phyloP scores from a whole-genome alignment of 2,329 filamentous ascomycete genomes.

The Akanthomyces lecanii region DNA sequence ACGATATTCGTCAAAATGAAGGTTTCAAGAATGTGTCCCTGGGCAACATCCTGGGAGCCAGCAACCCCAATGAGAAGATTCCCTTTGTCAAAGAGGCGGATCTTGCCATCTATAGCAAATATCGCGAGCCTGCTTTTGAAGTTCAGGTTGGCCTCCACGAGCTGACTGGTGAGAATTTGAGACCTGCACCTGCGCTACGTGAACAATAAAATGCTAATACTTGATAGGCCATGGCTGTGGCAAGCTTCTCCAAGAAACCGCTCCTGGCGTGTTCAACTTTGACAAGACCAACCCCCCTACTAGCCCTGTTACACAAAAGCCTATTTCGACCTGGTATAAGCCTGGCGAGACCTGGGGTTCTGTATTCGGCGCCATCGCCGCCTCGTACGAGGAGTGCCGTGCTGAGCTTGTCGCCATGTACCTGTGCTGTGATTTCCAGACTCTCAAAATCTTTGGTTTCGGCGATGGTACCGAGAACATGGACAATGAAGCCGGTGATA shows the following conservation, averaged over 20 bases:
- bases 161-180: constrained; percentile 48
- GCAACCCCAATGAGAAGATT: constrained; percentile 86
- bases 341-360: constrained; percentile 92
- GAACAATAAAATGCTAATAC: too few relatives aligned
- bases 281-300: constrained; percentile 75
- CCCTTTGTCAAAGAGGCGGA: constrained; percentile 83
- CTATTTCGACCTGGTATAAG: constrained; percentile 84
- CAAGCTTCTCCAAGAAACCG: constrained; percentile 87
- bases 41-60: constrained; percentile 87
- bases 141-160: constrained; percentile 95
- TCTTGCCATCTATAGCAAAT: constrained; percentile 72
- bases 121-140: constrained; percentile 84
- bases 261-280: constrained; percentile 81
- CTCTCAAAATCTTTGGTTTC: constrained; percentile 87
- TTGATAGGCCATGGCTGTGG: constrained; percentile 75
- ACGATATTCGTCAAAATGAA: constrained; percentile 73
- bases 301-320: constrained; percentile 73
- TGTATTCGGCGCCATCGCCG: constrained; percentile 83
- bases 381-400: constrained; percentile 89
- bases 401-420: constrained; percentile 94
- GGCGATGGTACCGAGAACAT: constrained; percentile 73
- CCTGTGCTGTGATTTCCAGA: constrained; percentile 80
- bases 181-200: neutral
- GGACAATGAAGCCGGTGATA: constrained; percentile 72
- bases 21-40: constrained; percentile 94